phyloP scores from a whole-genome alignment of 192 early-diverging fungal genomes.

The Gonapodya sp. region DNA sequence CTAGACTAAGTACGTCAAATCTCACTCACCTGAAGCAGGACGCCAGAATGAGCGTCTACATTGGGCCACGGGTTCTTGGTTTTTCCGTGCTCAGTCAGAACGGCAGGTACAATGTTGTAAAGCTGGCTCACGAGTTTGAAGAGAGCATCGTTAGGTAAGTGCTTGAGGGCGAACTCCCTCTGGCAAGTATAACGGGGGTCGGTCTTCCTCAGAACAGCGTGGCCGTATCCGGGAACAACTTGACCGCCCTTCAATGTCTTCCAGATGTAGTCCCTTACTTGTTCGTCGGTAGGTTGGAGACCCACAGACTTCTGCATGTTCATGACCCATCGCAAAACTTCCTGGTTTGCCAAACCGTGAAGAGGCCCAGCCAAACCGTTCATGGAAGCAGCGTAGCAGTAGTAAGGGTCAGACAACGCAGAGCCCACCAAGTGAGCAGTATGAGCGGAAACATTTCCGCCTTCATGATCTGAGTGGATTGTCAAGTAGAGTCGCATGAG shows the following conservation, averaged over 20 bases:
- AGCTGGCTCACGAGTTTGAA: slow-evolving; percentile 94
- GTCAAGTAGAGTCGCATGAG: slow-evolving; percentile 98
- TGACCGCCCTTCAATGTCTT: slow-evolving; percentile 88
- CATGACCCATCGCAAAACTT: slow-evolving; percentile 94
- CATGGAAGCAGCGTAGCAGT: slow-evolving; percentile 90
- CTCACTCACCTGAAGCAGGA: slow-evolving; percentile 56
- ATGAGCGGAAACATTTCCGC: slow-evolving; percentile 98
- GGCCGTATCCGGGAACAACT: slow-evolving; percentile 97
- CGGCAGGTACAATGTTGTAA: slow-evolving; percentile 94
- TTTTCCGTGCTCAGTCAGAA: slow-evolving; percentile 97
- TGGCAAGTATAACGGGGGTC: slow-evolving; percentile 98
- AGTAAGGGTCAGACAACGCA: slow-evolving; percentile 97
- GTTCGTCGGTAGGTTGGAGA: slow-evolving; percentile 74
- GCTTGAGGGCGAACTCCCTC: slow-evolving; percentile 97
- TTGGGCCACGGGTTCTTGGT: slow-evolving; percentile 99
- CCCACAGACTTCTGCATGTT: slow-evolving; percentile 88
- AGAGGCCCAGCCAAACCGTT: slow-evolving; percentile 98
- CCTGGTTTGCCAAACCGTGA: slow-evolving; percentile 99
- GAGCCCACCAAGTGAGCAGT: slow-evolving; percentile 92
- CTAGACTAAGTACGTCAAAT: too few relatives aligned
- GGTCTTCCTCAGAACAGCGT: slow-evolving; percentile 93
- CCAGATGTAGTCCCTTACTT: slow-evolving; percentile 96
- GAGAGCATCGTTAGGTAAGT: slow-evolving; percentile 90
- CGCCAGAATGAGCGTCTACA: slow-evolving; percentile 98
- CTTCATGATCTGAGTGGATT: slow-evolving; percentile 99